Conservation (phyloP, 2,329 filamentous ascomycete genomes). For the Tolypocladium nubicola region DNA sequence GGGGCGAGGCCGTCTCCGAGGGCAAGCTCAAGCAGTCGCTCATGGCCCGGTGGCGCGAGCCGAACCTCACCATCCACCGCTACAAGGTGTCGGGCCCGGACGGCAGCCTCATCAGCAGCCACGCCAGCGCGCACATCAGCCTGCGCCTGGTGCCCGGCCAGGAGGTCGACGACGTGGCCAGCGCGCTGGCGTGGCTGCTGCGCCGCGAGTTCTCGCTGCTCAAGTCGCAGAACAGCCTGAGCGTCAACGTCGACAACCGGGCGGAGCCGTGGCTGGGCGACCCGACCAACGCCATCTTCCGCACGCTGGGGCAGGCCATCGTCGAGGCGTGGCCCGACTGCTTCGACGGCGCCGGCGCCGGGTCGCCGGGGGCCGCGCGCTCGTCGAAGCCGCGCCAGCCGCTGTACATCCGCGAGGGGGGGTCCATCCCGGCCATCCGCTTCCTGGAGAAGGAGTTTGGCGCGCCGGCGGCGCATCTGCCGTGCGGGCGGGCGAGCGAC, state of each 20-base stretch:
- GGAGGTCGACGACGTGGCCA: conserved; percentile 67
- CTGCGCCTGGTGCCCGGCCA: conserved; percentile 91
- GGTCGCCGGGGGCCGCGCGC: not conserved
- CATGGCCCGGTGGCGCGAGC: conserved; percentile 91
- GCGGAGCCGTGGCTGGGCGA: conserved; percentile 96
- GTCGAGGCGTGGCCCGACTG: conserved; percentile 69
- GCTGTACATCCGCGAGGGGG: conserved; percentile 90
- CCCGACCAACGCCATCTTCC: conserved; percentile 81
- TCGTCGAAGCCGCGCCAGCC: conserved; percentile 44
- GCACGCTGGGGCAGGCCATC: conserved; percentile 76
- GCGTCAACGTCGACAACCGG: conserved; percentile 78
- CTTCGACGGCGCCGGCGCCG: conserved; percentile 15
- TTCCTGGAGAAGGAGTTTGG: conserved; percentile 91
- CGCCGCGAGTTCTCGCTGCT: conserved; percentile 61
- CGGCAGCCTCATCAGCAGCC: conserved; percentile 81
- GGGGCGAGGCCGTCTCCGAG: conserved; percentile 48
- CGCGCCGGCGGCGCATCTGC: conserved; percentile 83
- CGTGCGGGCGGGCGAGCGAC: conserved; percentile 90
- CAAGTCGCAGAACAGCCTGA: conserved; percentile 70
- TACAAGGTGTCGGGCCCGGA: conserved; percentile 90
- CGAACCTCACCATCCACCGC: conserved; percentile 85
- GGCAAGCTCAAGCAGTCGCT: conserved; percentile 71
- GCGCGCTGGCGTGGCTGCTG: conserved; percentile 56
- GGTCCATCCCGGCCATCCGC: conserved; percentile 86
- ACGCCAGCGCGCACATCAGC: conserved; percentile 80